Percentiles rank a stretch among this genome's conserved stretches.
Conservation (phyloP, 1,139 yeast species). For the Blastobotrys malaysiensis region DNA sequence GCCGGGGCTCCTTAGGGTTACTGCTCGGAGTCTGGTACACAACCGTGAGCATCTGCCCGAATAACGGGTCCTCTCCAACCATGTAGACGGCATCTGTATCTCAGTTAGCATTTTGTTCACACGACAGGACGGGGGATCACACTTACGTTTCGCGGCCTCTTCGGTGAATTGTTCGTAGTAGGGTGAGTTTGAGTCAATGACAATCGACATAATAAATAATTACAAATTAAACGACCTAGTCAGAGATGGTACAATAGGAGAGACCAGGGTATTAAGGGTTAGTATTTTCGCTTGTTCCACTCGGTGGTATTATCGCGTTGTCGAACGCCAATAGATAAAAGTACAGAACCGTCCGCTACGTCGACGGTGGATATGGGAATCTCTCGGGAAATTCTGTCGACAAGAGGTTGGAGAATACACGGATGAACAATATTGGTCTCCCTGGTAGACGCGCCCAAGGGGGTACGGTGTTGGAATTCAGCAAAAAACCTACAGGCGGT, state of each 20-base stretch:
- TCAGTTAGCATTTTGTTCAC: background rate
- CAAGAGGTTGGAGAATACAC: background rate
- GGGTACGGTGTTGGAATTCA: background rate
- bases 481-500: background rate
- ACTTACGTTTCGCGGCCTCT: conserved; percentile 19
- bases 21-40: conserved; percentile 20
- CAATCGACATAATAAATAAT: conserved; percentile 17
- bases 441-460: background rate
- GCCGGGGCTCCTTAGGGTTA: conserved; percentile 25
- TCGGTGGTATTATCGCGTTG: too few relatives aligned
- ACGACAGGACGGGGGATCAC: too few relatives aligned
- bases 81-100: conserved; percentile 34
- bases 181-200: conserved; percentile 33
- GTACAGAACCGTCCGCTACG: too few relatives aligned
- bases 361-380: too few relatives aligned
- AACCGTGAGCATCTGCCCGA: conserved; percentile 33
- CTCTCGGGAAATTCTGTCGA: too few relatives aligned
- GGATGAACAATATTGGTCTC: background rate
- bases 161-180: conserved; percentile 26
- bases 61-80: conserved; percentile 33
- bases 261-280: background rate
- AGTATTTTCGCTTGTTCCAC: background rate
- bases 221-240: background rate
- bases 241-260: background rate
- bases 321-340: too few relatives aligned